Evolutionary conservation across 1,139 yeast genomes (phyloP), one percentile per base, ranked within the genome.

Genomic region (Nakaseomyces glabratus): DNA sequence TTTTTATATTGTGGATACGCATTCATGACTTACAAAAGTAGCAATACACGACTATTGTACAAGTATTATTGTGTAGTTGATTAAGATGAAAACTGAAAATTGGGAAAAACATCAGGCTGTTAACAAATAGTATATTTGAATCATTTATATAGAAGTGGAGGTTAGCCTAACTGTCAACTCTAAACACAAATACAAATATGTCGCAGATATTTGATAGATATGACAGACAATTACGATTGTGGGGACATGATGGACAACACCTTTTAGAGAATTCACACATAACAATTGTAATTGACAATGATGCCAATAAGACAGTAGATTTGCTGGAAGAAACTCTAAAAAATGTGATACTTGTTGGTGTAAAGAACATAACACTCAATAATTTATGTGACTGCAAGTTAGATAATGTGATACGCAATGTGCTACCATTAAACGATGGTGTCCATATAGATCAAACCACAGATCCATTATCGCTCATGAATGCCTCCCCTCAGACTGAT

Each of bases 191-290:
- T 8, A 18, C 14, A 6, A 11, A 4, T 2, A 26, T 26, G 30
- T 14, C 12, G 4, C 23, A 32, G 20, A 15, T 32, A 19, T 26
- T 32, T 25, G 34, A 46, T 14, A 73, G 73, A 45, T 88, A 85
- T 55, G 97, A 90, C 58, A 69, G 98, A 31, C 98, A 90, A 55
- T 61, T 88, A 40, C 69, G 97, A 26, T 62, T 90, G 13, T 90
- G 98, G 98, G 90, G 85, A 0, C 51, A 70, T 0, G 58, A 69
- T 1, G 97, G 97, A 3, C 98, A 90, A 18, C 21, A 17, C 11
- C 15, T 26, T 6, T 17, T 26, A 7, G 30, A 26, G 15, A 26
- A 26, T n/a, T 10, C 21, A 6, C 21, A 26, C 13, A 26, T 26
- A 17, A 12, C 18, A 4, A 26, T 21, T 11, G 21, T 26, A 5